Conservation (phyloP, 2,329 filamentous ascomycete genomes). For the Xylariaceae sp. region DNA sequence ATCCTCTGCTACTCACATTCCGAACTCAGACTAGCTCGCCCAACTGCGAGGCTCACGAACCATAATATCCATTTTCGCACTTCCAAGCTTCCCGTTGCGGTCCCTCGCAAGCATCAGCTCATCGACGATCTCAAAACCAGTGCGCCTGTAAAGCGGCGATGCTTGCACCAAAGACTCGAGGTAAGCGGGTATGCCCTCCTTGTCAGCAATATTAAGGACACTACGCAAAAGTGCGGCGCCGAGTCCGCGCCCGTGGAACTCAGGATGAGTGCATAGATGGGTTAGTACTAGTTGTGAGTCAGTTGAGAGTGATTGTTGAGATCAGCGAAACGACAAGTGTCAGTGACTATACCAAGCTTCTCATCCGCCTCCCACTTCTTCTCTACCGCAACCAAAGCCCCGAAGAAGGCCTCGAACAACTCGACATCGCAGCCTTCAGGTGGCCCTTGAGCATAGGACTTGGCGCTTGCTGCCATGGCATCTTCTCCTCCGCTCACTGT, state of each 20-base stretch:
- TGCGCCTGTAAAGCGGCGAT: constrained; percentile 13
- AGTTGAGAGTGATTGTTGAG: background rate
- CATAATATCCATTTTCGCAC: constrained; percentile 1
- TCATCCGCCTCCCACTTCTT: constrained; percentile 23
- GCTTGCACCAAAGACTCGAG: constrained; percentile 22
- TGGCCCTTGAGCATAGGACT: constrained; percentile 3
- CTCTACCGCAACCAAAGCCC: constrained; percentile 15
- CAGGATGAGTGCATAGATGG: constrained; percentile 23
- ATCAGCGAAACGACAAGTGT: background rate
- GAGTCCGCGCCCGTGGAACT: constrained; percentile 25
- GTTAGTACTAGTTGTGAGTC: constrained; percentile 16
- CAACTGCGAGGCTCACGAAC: background rate
- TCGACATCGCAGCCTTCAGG: constrained; percentile 21
- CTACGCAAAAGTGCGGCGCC: constrained; percentile 19
- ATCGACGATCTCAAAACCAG: background rate
- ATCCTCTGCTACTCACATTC: too few relatives aligned
- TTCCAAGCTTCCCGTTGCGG: background rate
- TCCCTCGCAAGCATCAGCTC: background rate
- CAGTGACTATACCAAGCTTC: constrained; percentile 24
- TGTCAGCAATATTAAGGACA: constrained; percentile 23
- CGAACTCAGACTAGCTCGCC: too few relatives aligned
- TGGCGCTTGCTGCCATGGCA: constrained; percentile 4
- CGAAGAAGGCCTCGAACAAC: constrained; percentile 23
- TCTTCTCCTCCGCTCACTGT: background rate
- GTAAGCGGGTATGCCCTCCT: constrained; percentile 19